These are phyloP conservation scores for Viola odorata DNA, from an alignment of 345 rosid genomes.

Conservation along the genomic window DNA sequence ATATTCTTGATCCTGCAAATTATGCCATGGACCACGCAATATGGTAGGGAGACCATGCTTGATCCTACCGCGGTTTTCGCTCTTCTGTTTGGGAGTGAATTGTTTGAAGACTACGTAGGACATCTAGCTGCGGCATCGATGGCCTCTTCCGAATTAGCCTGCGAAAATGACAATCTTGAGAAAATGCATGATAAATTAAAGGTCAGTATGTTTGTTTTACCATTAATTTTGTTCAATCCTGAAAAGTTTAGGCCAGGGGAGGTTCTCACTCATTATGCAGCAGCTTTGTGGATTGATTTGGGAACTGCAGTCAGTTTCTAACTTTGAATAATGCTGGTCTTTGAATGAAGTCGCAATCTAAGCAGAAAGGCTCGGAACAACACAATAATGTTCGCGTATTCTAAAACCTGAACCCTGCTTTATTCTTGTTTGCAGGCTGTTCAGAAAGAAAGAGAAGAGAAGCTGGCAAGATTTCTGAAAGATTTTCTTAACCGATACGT, in stretches of 20 bases:
- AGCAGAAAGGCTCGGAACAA: too few species aligned
- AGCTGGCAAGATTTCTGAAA: conserved; percentile 48
- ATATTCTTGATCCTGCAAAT: not conserved
- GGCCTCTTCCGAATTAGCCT: conserved; percentile 71
- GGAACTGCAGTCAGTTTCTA: too few species aligned
- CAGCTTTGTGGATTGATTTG: too few species aligned
- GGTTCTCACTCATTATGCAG: too few species aligned
- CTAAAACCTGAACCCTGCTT: too few species aligned
- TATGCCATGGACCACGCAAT: not conserved
- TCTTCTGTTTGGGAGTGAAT: conserved; percentile 92
- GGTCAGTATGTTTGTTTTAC: conserved; percentile 31
- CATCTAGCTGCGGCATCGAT: conserved; percentile 82
- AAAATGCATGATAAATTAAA: conserved; percentile 64
- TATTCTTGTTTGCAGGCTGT: conserved; percentile 36
- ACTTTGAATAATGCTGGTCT: too few species aligned
- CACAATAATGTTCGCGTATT: too few species aligned
- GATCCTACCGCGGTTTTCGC: conserved; percentile 87
- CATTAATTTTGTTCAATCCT: too few species aligned
- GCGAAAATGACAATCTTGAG: conserved; percentile 47
- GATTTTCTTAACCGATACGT: conserved; percentile 50
- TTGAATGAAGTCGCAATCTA: too few species aligned
- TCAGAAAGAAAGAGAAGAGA: conserved; percentile 72
- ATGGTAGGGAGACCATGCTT: conserved; percentile 69
- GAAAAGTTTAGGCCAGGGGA: too few species aligned
- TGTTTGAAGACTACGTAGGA: conserved; percentile 89